Evolutionary conservation across 2,329 filamentous ascomycete species (phyloP).

Genomic region (Orbilia blumenaviensis): DNA sequence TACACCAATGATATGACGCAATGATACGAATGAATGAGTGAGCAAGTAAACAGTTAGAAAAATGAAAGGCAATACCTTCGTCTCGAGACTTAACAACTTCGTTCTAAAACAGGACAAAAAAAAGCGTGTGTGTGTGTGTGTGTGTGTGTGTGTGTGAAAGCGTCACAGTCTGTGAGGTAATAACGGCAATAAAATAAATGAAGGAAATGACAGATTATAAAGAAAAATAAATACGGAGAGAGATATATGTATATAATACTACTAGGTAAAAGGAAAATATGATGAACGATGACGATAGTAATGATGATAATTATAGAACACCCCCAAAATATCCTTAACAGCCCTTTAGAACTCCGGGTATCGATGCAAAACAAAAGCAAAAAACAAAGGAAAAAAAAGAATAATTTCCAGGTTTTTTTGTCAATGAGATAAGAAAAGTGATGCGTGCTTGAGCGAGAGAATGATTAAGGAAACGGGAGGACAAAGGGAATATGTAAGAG

Average conservation of each 20-base stretch:
- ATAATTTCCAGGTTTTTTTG: constrained; percentile 33
- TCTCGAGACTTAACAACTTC: too few relatives aligned
- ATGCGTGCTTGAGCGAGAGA: constrained; percentile 1
- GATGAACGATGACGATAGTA: neutral
- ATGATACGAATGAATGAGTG: neutral
- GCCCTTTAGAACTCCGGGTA: constrained; percentile 52
- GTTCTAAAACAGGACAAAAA: neutral
- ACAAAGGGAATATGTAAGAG: constrained; percentile 28
- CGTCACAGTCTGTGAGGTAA: neutral
- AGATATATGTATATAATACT: neutral
- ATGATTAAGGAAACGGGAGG: constrained; percentile 11
- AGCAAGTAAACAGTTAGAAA: too few relatives aligned
- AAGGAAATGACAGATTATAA: neutral
- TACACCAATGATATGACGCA: constrained; percentile 16
- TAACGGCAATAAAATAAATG: neutral
- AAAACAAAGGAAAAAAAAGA: neutral
- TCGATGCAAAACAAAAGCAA: constrained; percentile 31
- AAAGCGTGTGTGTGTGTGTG: too few relatives aligned
- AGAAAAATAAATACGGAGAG: neutral
- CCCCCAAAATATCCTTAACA: constrained; percentile 18
- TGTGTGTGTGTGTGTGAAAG: too few relatives aligned
- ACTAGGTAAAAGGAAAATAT: constrained; percentile 8
- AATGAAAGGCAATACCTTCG: too few relatives aligned
- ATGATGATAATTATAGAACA: too few relatives aligned
- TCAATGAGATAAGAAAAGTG: neutral